Percentiles rank a stretch among this genome's conserved stretches.
Conservation (phyloP, 352 stramenopile genomes). For the Phytophthora rubi region DNA sequence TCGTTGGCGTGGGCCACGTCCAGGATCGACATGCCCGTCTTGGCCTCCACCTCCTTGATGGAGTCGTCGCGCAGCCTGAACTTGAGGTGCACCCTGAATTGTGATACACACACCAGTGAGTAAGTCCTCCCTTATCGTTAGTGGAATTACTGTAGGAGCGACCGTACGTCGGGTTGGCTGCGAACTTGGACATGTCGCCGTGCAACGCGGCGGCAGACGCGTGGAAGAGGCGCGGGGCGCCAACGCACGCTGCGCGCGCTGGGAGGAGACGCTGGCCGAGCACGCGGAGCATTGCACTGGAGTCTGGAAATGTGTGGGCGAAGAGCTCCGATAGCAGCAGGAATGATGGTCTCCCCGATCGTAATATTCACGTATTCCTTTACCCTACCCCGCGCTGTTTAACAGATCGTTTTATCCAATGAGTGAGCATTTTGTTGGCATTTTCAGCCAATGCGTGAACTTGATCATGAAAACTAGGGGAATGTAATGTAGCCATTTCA, state of each 20-base stretch:
- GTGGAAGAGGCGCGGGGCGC: constrained; percentile 44
- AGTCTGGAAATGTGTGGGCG: constrained; percentile 8
- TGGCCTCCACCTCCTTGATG: constrained; percentile 67
- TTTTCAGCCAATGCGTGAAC: constrained; percentile 12
- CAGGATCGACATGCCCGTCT: constrained; percentile 88
- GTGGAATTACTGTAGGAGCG: neutral
- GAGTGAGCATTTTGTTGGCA: neutral
- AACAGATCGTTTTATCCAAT: constrained; percentile 21
- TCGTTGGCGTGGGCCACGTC: constrained; percentile 94
- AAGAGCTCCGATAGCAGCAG: neutral
- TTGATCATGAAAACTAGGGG: no score
- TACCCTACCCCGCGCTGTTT: constrained; percentile 6
- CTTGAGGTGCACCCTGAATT: constrained; percentile 72
- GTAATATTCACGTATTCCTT: constrained; percentile 4
- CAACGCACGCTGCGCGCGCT: constrained; percentile 4
- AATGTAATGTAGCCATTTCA: constrained; percentile 13
- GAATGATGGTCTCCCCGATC: constrained; percentile 4
- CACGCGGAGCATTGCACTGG: constrained; percentile 39
- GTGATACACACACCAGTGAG: constrained; percentile 13
- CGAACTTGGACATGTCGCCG: constrained; percentile 65
- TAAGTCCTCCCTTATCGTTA: neutral
- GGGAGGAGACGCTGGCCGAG: constrained; percentile 33
- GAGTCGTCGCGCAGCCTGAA: constrained; percentile 74
- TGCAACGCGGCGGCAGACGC: constrained; percentile 54
- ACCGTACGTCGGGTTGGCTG: constrained; percentile 65